Evolutionary conservation across 768 basidiomycete species (phyloP).

Genomic region (Podaxis carcinomalis): DNA sequence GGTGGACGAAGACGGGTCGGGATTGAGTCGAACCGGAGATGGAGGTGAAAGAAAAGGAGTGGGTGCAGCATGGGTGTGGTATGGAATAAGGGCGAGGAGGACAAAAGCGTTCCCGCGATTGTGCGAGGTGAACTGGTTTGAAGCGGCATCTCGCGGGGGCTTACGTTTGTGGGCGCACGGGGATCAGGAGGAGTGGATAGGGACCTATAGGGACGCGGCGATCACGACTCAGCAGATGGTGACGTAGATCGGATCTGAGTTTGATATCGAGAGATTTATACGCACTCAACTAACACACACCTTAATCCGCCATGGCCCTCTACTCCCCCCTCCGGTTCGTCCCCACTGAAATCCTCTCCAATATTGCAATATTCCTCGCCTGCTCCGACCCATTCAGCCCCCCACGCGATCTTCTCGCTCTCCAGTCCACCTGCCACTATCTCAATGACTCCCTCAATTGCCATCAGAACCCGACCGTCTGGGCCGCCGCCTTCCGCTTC

Average conservation of each 20-base stretch:
- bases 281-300: conserved; percentile 9
- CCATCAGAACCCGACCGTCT: conserved; percentile 33
- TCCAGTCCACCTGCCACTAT: conserved; percentile 40
- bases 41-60: not conserved
- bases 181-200: conserved; percentile 1
- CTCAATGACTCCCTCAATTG: conserved; percentile 33
- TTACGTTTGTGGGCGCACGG: conserved; percentile 5
- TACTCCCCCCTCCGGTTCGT: conserved; percentile 15
- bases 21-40: not conserved
- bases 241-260: conserved; percentile 5
- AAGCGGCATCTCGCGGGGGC: conserved; percentile 2
- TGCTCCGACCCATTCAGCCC: conserved; percentile 38
- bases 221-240: not conserved
- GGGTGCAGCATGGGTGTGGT: not conserved
- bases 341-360: conserved; percentile 46
- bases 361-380: conserved; percentile 47
- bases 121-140: conserved; percentile 7
- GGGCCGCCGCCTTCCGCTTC: conserved; percentile 46
- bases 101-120: conserved; percentile 3
- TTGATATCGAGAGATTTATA: not conserved
- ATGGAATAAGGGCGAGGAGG: not conserved
- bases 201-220: not conserved
- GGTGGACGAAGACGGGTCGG: not conserved
- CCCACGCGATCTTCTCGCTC: conserved; percentile 40
- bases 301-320: conserved; percentile 13